These are phyloP conservation scores for Simplicillium sp. DNA, from an alignment of 2,329 filamentous ascomycete species.

Conservation along the genomic window DNA sequence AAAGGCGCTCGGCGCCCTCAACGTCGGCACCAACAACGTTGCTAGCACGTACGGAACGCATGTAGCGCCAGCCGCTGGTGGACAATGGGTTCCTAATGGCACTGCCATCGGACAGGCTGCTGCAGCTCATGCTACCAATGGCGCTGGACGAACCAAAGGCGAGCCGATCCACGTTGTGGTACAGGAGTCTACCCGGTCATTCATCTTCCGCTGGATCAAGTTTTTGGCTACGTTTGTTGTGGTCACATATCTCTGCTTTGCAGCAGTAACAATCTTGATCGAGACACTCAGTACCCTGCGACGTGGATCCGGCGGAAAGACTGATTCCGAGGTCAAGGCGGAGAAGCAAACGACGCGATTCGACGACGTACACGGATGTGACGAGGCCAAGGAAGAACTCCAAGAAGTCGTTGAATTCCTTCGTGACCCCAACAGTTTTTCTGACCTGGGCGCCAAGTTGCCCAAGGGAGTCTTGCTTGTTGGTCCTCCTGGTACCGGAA, in stretches of 20 bases:
- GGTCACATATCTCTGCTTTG: slow-evolving; percentile 68
- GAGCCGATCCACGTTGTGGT: slow-evolving; percentile 93
- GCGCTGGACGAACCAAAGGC: slow-evolving; percentile 58
- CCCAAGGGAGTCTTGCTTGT: slow-evolving; percentile 94
- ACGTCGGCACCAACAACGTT: slow-evolving; percentile 16
- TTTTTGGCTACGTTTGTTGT: slow-evolving; percentile 74
- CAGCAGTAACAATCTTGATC: slow-evolving; percentile 71
- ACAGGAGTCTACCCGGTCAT: slow-evolving; percentile 72
- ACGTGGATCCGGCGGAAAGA: slow-evolving; percentile 58
- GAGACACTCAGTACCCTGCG: slow-evolving; percentile 74
- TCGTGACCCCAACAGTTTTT: slow-evolving; percentile 87
- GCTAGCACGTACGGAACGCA: slow-evolving; percentile 12
- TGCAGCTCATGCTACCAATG: slow-evolving; percentile 11
- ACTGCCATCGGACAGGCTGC: slow-evolving; percentile 19
- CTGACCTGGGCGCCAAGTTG: slow-evolving; percentile 86
- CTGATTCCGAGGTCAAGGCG: slow-evolving; percentile 78
- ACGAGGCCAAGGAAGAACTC: slow-evolving; percentile 96
- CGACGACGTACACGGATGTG: slow-evolving; percentile 89
- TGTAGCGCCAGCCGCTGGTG: slow-evolving; percentile 11
- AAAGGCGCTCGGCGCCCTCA: slow-evolving; percentile 50
- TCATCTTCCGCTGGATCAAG: slow-evolving; percentile 85
- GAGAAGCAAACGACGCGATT: slow-evolving; percentile 90
- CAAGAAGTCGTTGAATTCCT: slow-evolving; percentile 96
- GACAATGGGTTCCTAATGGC: slow-evolving; percentile 19
- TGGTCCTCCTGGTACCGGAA: slow-evolving; percentile 93